Evolutionary conservation across 257 asterid species (phyloP), one percentile per base, ranked within the genome.

Genomic region (Nicotiana obtusifolia): DNA sequence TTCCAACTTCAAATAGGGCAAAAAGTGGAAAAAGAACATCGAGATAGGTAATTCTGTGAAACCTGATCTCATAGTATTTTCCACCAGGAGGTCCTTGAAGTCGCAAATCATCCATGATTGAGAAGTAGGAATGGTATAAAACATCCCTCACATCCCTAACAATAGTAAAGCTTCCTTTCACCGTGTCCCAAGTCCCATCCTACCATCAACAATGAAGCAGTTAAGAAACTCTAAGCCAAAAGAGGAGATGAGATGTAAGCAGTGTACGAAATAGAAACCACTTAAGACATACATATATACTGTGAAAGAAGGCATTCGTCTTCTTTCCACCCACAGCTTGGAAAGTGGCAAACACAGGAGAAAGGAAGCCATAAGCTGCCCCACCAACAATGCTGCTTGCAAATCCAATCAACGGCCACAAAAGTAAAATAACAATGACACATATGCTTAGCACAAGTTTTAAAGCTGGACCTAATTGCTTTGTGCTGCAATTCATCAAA

Each of bases 131-230:
- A 85, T 86, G 83, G 80, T 80, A 94, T 83, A 87, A 89, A 59
- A 94, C 92, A 89, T 96, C 99, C 81, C 79, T 79, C 83, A 93
- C 82, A 85, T 96, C 99, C 83, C 97, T 90, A 65, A 96, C 85
- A 57, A 94, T 84, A 59, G 92, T 94, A 64, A 91, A 90, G 88
- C 95, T 92, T 71, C 93, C 91, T 82, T 91, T 47, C 66, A 93
- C 82, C 22, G 93, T 84, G 61, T 91, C 92, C 92, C 93, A 91
- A 81, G 86, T 90, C 87, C 99, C 99, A 84, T 96, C 99, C 99
- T 94, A 89, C 86, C 88, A 88, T 71, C 59, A 85, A 10, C n/a
- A 71, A 16, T 82, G 79, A 80, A 80, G 19, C 62, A 64, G 14
- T 67, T 67, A 35, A 19, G 10, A 44, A 83, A 28, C 71, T 15